Conservation (phyloP, 257 asterid species). For the Plantago ovata region DNA sequence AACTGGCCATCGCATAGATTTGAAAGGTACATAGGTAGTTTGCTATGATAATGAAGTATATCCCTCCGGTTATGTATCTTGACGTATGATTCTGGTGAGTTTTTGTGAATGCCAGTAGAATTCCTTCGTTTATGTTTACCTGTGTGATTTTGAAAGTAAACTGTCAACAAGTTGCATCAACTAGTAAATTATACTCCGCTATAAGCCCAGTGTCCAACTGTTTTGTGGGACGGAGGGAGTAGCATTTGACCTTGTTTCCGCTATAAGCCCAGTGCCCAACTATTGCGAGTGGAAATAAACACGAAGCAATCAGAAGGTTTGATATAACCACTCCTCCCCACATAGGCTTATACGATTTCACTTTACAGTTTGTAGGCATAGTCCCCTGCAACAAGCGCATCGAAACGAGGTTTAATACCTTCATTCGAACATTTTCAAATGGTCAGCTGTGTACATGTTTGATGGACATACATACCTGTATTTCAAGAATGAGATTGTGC, state of each 20-base stretch:
- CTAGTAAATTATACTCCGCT: slow-evolving; percentile 12
- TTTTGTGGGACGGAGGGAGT: too few relatives aligned
- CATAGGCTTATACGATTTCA: slow-evolving; percentile 44
- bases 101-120: slow-evolving; percentile 29
- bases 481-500: slow-evolving; percentile 68
- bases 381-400: slow-evolving; percentile 45
- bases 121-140: slow-evolving; percentile 30
- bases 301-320: slow-evolving; percentile 28
- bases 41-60: slow-evolving; percentile 31
- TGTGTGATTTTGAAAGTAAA: background rate
- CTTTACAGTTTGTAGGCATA: slow-evolving; percentile 29
- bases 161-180: background rate
- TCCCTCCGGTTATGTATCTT: slow-evolving; percentile 26
- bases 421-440: background rate
- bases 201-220: slow-evolving; percentile 58
- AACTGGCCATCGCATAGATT: slow-evolving; percentile 52
- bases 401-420: background rate
- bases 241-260: slow-evolving; percentile 23
- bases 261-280: slow-evolving; percentile 55
- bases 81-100: slow-evolving; percentile 31
- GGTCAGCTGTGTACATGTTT: too few relatives aligned
- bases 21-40: slow-evolving; percentile 55
- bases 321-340: slow-evolving; percentile 57
- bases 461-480: slow-evolving; percentile 35
- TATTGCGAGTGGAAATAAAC: slow-evolving; percentile 51